Conservation (phyloP, 345 rosid species). For the Carallia brachiata region DNA sequence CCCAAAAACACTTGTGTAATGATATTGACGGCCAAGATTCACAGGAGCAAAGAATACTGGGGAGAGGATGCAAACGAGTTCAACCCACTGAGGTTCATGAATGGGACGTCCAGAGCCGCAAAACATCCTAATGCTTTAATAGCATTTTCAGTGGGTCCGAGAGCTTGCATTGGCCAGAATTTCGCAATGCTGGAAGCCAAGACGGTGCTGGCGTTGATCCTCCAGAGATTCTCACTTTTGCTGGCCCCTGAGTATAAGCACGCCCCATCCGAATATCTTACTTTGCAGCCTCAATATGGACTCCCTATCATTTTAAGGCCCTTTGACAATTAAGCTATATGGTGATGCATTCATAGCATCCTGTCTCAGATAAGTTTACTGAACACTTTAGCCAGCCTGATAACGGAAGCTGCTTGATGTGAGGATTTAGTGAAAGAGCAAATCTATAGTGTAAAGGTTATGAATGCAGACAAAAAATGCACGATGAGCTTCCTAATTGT, state of each 20-base stretch:
- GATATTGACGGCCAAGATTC: constrained; percentile 35
- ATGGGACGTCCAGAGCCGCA: constrained; percentile 45
- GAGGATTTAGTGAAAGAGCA: no score
- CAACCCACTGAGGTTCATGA: constrained; percentile 48
- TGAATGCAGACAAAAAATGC: no score
- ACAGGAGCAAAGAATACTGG: constrained; percentile 46
- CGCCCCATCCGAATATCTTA: constrained; percentile 35
- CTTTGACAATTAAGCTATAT: background rate
- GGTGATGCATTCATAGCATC: no score
- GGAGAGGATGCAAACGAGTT: constrained; percentile 61
- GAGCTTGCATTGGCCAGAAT: constrained; percentile 65
- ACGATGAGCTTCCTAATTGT: no score
- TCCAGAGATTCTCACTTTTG: constrained; percentile 44
- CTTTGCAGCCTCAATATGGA: constrained; percentile 50
- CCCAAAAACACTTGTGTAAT: constrained; percentile 37
- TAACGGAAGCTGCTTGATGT: no score
- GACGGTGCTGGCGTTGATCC: constrained; percentile 44
- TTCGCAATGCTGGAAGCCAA: constrained; percentile 64
- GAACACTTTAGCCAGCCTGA: no score
- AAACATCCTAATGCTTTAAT: constrained; percentile 45
- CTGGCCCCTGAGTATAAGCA: constrained; percentile 54
- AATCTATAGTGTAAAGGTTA: no score
- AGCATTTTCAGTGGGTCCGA: constrained; percentile 51
- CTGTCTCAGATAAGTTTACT: no score
- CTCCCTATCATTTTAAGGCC: constrained; percentile 41